Conservation (phyloP, 352 stramenopile species). For the Phytophthora cajani region DNA sequence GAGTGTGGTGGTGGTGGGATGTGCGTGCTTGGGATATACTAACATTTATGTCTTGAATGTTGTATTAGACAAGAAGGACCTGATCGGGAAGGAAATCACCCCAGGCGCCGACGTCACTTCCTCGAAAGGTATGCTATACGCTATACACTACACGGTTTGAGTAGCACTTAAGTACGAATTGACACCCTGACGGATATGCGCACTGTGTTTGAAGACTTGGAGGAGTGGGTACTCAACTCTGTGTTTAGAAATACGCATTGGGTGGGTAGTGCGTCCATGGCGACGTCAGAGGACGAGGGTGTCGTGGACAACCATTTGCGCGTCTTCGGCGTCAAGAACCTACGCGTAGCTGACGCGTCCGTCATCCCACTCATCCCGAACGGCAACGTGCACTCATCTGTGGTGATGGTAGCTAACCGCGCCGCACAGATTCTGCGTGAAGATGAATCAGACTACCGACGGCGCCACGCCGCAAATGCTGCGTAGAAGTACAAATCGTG, state of each 20-base stretch:
- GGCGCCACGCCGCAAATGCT: neutral
- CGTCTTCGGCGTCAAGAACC: constrained; percentile 65
- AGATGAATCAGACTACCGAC: constrained; percentile 34
- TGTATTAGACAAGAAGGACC: constrained; percentile 44
- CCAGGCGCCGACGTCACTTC: constrained; percentile 40
- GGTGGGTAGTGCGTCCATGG: constrained; percentile 86
- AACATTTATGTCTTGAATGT: neutral
- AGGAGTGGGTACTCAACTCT: constrained; percentile 67
- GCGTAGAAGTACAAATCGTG: neutral
- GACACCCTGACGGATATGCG: too few species aligned
- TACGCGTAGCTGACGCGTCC: constrained; percentile 72
- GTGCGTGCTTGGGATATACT: neutral
- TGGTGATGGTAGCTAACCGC: constrained; percentile 71
- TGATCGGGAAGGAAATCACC: constrained; percentile 48
- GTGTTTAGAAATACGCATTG: constrained; percentile 88
- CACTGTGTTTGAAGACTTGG: constrained; percentile 39
- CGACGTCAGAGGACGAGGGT: constrained; percentile 35
- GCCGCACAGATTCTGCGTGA: constrained; percentile 53
- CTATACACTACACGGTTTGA: neutral
- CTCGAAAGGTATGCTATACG: constrained; percentile 37
- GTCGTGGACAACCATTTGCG: constrained; percentile 69
- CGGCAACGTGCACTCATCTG: constrained; percentile 77
- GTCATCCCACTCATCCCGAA: constrained; percentile 77
- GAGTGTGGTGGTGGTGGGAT: neutral
- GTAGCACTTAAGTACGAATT: too few species aligned